Evolutionary conservation across 805 yeast genomes (phyloP), one percentile per base, ranked within the genome.

Genomic region (Spathaspora sp.): DNA sequence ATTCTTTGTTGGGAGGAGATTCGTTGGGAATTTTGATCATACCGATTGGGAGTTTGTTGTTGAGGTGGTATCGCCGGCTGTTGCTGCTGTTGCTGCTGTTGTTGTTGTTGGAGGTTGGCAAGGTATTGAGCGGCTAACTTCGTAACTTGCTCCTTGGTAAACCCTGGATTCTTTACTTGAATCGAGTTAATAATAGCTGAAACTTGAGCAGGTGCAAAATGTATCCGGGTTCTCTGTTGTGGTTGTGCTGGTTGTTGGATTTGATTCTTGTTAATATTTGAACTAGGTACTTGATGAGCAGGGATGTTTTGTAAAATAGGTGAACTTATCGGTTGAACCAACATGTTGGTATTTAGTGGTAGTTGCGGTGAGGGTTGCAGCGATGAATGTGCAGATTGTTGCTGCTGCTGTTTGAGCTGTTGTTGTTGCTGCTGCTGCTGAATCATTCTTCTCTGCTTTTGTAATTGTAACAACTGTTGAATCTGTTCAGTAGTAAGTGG

Each of bases 131-230:
- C 86, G 2, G 89, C 89, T 51, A 84, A 71, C 52, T 81, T 78
- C 2, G 86, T 81, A 0, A 85, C 87, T 58, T 85, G 86, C 51
- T 81, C 85, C 54, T 82, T 82, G 10, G 82, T 72, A 61, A 83
- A 67, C 31, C 75, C 78, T 1, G 90, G 90, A 61, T 85, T 80
- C 58, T 83, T 83, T n/a, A 77, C 68, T 61, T 84, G 87, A 49
- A 85, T 84, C 44, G 84, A 82, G 56, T 75, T 80, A 52, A 85
- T 80, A 42, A 85, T 77, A 1, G 87, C 85, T 9, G 87, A 77
- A 3, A 85, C 86, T 57, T 85, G 89, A 1, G 83, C 80, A 12
- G 84, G 81, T 0, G 83, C 78, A 63, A 82, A 79, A 43, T 71
- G 75, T 18, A 73, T 65, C 29, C 75, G 59, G 11, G 73, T 67